Conservation (phyloP, 140 eudicot genomes). For the Anethum foeniculum region DNA sequence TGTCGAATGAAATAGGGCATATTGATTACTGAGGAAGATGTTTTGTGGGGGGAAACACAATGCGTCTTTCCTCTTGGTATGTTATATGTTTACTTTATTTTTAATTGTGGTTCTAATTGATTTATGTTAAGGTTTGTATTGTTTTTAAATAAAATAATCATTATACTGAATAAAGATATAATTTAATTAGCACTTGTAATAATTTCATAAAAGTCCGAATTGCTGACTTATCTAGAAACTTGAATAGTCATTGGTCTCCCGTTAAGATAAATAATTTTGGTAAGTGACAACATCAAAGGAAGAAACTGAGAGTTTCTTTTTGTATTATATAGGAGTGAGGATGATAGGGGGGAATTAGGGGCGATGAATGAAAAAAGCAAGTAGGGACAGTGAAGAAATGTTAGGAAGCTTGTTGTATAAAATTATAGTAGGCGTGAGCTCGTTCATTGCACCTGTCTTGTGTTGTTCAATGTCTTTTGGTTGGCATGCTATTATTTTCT, state of each 20-base stretch:
- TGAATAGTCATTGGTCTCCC: neutral
- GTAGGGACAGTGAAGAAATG: neutral
- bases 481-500: neutral
- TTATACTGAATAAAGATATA: no score
- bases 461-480: neutral
- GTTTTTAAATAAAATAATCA: no score
- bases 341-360: neutral
- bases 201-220: neutral
- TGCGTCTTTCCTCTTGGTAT: neutral
- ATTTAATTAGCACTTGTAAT: no score
- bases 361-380: neutral
- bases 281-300: neutral
- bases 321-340: neutral
- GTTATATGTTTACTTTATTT: no score
- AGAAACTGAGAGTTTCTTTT: neutral
- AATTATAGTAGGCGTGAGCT: no score
- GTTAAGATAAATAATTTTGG: neutral
- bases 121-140: no score
- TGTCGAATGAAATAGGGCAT: neutral
- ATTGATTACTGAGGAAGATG: neutral
- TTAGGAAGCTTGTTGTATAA: neutral
- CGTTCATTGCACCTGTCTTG: constrained; percentile 1
- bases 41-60: no score
- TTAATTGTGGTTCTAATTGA: no score
- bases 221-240: neutral